Percentiles rank a stretch among this genome's conserved stretches.
These are phyloP conservation scores for Rhizopus arrhizus DNA, from an alignment of 371 early-diverging fungal genomes.

Conservation along the genomic window DNA sequence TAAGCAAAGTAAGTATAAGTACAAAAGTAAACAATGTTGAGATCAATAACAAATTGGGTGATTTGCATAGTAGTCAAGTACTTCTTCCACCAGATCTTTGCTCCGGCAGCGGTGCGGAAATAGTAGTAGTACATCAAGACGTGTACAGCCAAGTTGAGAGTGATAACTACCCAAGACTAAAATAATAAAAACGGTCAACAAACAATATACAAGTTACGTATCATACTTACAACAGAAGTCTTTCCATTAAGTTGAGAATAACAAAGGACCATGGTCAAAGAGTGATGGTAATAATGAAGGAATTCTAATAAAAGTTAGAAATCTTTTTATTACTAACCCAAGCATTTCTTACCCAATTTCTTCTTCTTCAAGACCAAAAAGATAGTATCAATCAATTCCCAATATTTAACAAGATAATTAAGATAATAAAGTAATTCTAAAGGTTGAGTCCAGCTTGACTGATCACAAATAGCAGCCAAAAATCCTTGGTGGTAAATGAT, in stretches of 20 bases:
- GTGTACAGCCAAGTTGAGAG: constrained; percentile 88
- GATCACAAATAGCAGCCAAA: constrained; percentile 70
- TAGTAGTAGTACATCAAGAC: constrained; percentile 93
- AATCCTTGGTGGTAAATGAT: constrained; percentile 66
- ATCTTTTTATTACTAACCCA: constrained; percentile 2
- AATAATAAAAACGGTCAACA: constrained; percentile 33
- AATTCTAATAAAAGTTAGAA: constrained; percentile 56
- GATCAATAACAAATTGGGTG: constrained; percentile 85
- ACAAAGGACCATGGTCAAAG: constrained; percentile 88
- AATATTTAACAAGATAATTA: constrained; percentile 87
- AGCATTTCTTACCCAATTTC: constrained; percentile 29
- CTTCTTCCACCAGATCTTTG: constrained; percentile 92
- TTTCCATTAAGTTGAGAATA: constrained; percentile 80
- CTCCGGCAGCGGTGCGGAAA: constrained; percentile 83
- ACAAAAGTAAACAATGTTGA: constrained; percentile 77
- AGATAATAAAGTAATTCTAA: constrained; percentile 80
- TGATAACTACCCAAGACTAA: constrained; percentile 78
- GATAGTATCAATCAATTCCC: constrained; percentile 65
- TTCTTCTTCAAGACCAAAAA: constrained; percentile 46
- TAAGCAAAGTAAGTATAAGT: constrained; percentile 79
- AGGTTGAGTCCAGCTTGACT: constrained; percentile 71
- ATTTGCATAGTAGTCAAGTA: constrained; percentile 90
- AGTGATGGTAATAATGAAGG: constrained; percentile 91
- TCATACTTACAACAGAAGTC: constrained; percentile 75
- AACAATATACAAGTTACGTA: constrained; percentile 21